Conservation (phyloP, 2,329 filamentous ascomycete genomes). For the Cladosporium velox region DNA sequence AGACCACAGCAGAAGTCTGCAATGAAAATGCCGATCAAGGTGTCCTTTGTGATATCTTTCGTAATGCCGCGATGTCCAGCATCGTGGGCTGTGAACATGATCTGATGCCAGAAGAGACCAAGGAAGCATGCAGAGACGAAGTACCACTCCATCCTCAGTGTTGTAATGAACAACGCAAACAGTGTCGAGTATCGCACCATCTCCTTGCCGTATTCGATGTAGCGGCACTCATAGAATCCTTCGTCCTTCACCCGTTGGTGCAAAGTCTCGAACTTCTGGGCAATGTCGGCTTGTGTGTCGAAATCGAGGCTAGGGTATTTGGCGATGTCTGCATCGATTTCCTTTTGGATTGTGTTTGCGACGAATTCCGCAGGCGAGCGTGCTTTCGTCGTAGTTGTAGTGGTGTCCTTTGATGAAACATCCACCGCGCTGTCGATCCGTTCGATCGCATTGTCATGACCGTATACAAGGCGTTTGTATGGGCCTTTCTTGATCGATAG, state of each 20-base stretch:
- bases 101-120: slow-evolving; percentile 67
- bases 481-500: not conserved
- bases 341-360: slow-evolving; percentile 39
- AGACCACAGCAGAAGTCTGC: slow-evolving; percentile 67
- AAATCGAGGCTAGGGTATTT: slow-evolving; percentile 57
- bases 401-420: not conserved
- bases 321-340: slow-evolving; percentile 41
- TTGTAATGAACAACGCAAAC: slow-evolving; percentile 52
- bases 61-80: slow-evolving; percentile 66
- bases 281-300: slow-evolving; percentile 57
- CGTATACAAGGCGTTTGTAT: not conserved
- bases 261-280: slow-evolving; percentile 57
- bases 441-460: not conserved
- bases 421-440: slow-evolving; percentile 14
- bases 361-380: slow-evolving; percentile 36
- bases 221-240: slow-evolving; percentile 62
- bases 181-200: slow-evolving; percentile 55
- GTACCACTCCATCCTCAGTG: slow-evolving; percentile 57
- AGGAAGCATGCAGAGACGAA: slow-evolving; percentile 60
- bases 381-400: not conserved
- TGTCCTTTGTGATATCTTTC: slow-evolving; percentile 59
- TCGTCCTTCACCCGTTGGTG: slow-evolving; percentile 57
- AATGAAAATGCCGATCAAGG: slow-evolving; percentile 62
- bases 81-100: slow-evolving; percentile 69
- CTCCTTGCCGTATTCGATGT: slow-evolving; percentile 62